Percentiles rank a stretch among this genome's conserved stretches.
Conservation (phyloP, 192 early-diverging fungal species). For the Coemansia sp. region DNA sequence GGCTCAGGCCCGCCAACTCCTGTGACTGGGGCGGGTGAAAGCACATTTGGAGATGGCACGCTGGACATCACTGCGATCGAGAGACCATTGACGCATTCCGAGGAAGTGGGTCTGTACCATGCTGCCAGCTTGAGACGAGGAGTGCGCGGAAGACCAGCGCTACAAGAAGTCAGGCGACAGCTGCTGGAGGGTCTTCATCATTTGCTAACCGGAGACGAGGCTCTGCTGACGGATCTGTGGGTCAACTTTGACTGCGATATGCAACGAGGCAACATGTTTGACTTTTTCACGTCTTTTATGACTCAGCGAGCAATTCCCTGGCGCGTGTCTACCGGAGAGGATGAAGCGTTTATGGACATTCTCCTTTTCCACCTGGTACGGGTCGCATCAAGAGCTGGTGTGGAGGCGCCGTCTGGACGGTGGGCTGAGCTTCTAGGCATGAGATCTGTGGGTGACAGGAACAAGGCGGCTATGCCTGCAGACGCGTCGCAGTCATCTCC, state of each 20-base stretch:
- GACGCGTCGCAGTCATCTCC: constrained; percentile 22
- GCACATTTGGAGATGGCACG: neutral
- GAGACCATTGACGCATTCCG: constrained; percentile 25
- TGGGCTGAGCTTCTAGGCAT: constrained; percentile 29
- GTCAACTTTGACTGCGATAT: constrained; percentile 92
- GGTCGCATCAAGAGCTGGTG: constrained; percentile 41
- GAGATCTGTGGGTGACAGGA: neutral
- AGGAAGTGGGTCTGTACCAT: constrained; percentile 46
- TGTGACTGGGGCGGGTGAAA: neutral
- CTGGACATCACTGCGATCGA: constrained; percentile 24
- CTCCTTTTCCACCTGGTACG: constrained; percentile 44
- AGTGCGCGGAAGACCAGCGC: constrained; percentile 52
- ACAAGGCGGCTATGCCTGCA: constrained; percentile 6
- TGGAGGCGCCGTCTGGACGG: constrained; percentile 25
- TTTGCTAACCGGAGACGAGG: constrained; percentile 65
- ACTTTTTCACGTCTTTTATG: constrained; percentile 53
- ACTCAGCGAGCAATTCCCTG: constrained; percentile 47
- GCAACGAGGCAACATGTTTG: constrained; percentile 82
- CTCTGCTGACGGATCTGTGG: constrained; percentile 86
- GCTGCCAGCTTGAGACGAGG: constrained; percentile 36
- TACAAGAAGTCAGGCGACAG: constrained; percentile 82
- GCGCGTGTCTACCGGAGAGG: constrained; percentile 25
- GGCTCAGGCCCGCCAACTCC: constrained; percentile 13
- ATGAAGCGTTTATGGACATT: constrained; percentile 47
- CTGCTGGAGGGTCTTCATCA: constrained; percentile 72